phyloP scores from a whole-genome alignment of 352 stramenopile species.

The Phytophthora aleatoria region DNA sequence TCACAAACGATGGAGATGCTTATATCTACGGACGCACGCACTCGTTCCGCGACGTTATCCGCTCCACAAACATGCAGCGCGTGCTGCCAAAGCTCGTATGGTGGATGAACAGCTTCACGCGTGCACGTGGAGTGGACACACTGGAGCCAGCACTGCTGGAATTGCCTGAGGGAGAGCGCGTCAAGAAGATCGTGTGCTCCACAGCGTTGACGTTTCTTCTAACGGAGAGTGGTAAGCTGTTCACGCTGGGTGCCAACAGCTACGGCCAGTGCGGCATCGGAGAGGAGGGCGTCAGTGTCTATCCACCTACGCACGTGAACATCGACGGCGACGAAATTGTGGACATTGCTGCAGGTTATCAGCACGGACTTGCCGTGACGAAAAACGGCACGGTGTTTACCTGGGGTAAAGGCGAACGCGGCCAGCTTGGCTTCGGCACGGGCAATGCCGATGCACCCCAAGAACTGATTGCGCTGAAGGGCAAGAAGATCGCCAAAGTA shows the following conservation, averaged over 20 bases:
- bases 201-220: slow-evolving; percentile 78
- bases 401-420: slow-evolving; percentile 85
- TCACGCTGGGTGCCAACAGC: slow-evolving; percentile 74
- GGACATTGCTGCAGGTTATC: slow-evolving; percentile 76
- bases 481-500: slow-evolving; percentile 64
- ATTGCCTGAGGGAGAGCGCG: slow-evolving; percentile 60
- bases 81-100: slow-evolving; percentile 70
- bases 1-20: slow-evolving; percentile 68
- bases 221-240: slow-evolving; percentile 81
- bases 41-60: slow-evolving; percentile 86
- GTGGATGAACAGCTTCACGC: slow-evolving; percentile 80
- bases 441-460: slow-evolving; percentile 76
- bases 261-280: slow-evolving; percentile 84
- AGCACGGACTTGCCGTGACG: slow-evolving; percentile 79
- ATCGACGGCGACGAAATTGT: slow-evolving; percentile 72
- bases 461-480: slow-evolving; percentile 79
- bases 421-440: slow-evolving; percentile 79
- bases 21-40: slow-evolving; percentile 82
- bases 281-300: slow-evolving; percentile 66
- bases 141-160: slow-evolving; percentile 59
- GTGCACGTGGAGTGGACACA: slow-evolving; percentile 62
- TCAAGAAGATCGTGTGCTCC: slow-evolving; percentile 84
- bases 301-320: slow-evolving; percentile 53
- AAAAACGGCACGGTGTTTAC: slow-evolving; percentile 72
- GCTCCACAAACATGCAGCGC: slow-evolving; percentile 84